Percentiles rank a stretch among this genome's conserved stretches.
These are phyloP conservation scores for Ophiostoma sp. DNA, from an alignment of 2,329 filamentous ascomycete species.

Conservation along the genomic window DNA sequence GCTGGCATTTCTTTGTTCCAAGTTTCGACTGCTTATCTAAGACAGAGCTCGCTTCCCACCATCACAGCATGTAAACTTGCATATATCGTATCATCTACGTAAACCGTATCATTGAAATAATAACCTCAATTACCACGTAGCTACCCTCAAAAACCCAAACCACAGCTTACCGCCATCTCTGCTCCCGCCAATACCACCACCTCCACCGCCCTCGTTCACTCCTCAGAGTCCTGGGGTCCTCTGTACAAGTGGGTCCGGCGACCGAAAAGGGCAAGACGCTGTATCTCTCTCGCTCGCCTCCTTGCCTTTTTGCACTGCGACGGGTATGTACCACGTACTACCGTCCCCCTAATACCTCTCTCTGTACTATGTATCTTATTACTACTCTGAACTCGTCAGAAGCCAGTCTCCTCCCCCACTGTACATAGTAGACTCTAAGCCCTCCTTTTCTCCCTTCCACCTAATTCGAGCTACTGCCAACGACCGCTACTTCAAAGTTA, in stretches of 20 bases:
- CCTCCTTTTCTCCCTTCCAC: conserved; percentile 9
- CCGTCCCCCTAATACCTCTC: neutral
- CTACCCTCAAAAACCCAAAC: neutral
- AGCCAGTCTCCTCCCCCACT: neutral
- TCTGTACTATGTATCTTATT: neutral
- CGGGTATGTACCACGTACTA: neutral
- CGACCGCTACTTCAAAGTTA: conserved; percentile 6
- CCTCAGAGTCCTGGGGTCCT: neutral
- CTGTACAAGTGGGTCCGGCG: neutral
- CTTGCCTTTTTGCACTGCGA: neutral
- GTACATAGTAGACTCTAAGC: neutral
- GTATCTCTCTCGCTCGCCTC: neutral
- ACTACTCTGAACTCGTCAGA: too few species aligned
- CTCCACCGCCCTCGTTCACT: conserved; percentile 10
- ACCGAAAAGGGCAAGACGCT: neutral
- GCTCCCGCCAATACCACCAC: conserved; percentile 8
- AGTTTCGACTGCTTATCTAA: neutral
- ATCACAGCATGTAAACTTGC: neutral
- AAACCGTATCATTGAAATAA: neutral
- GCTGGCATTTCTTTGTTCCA: conserved; percentile 6
- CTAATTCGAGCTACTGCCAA: neutral
- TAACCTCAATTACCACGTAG: neutral
- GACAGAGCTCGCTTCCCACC: neutral
- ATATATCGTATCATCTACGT: neutral
- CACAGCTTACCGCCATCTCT: conserved; percentile 10